Evolutionary conservation across 2,329 filamentous ascomycete species (phyloP), one percentile per base, ranked within the genome.

Genomic region (Penicillium sp.): DNA sequence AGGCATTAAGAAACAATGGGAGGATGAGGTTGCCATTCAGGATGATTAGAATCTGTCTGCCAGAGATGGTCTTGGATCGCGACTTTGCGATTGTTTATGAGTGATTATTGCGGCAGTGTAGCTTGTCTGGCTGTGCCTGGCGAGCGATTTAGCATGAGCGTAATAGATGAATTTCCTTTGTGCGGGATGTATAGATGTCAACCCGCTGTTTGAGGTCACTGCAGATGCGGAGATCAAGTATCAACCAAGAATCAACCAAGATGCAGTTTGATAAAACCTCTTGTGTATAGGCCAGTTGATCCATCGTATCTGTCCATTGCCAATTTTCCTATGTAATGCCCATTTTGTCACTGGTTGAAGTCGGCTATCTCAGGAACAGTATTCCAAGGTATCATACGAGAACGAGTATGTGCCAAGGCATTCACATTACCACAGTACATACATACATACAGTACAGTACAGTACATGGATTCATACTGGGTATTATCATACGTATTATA

Each of bases 1-100:
- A 18, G 62, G 59, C 13, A 45, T 42, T 5, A 42, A 54, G 18
- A 46, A 56, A 7, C 59, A 63, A 23, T 66, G 64, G 64, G 68
- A 69, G 40, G 69, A 73, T 46, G 71, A 74, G 54, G 67, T 70
- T 46, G 72, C 71, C 39, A 60, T 74, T 49, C 45, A 63, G 53
- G 70, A 74, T 57, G 62, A 68, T 54, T 68, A 61, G 51, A 46
- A 18, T 13, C 12, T 23, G 17, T 21, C 7, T 17, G n/a, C n/a
- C n/a, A n/a, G n/a, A n/a, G n/a, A n/a, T n/a, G 23, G 26, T 17
- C 3, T 18, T 21, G 17, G 13, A 23, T 13, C 24, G 9, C 24
- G 15, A 23, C 13, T 37, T 13, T 20, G 29, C 32, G 24, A 47
- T 52, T 12, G 39, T 41, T 49, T 21, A 40, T 34, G 37, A 29